These are phyloP conservation scores for Evernia prunastri DNA, from an alignment of 495 filamentous ascomycete genomes.

Conservation along the genomic window DNA sequence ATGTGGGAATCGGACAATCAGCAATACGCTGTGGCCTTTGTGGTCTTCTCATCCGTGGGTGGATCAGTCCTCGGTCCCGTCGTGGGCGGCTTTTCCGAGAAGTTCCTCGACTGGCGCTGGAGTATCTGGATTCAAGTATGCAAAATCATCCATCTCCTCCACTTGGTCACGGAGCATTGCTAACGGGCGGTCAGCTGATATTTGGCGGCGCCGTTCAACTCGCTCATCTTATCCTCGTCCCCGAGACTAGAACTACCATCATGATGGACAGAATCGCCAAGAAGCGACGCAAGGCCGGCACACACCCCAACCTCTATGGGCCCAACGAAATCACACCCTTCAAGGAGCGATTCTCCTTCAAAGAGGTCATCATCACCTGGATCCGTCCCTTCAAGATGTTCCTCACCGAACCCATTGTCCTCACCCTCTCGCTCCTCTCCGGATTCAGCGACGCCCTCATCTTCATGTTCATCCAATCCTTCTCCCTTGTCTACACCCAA, in stretches of 20 bases:
- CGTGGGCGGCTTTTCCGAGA: slow-evolving; percentile 53
- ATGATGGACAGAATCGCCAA: slow-evolving; percentile 57
- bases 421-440: slow-evolving; percentile 50
- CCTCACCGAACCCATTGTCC: slow-evolving; percentile 55
- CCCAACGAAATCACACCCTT: slow-evolving; percentile 56
- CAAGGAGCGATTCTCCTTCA: slow-evolving; percentile 51
- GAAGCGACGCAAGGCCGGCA: slow-evolving; percentile 43
- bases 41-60: slow-evolving; percentile 59
- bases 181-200: slow-evolving; percentile 40
- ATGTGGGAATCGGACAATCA: slow-evolving; percentile 55
- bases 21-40: slow-evolving; percentile 54
- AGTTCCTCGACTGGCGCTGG: slow-evolving; percentile 48
- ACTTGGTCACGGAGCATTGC: background rate
- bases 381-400: slow-evolving; percentile 58
- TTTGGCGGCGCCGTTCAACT: slow-evolving; percentile 51
- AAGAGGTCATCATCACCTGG: slow-evolving; percentile 51
- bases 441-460: slow-evolving; percentile 58
- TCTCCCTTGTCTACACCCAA: slow-evolving; percentile 52
- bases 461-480: slow-evolving; percentile 63
- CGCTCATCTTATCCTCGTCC: slow-evolving; percentile 48
- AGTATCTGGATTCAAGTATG: slow-evolving; percentile 43
- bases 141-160: background rate
- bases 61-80: slow-evolving; percentile 57
- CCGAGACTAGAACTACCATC: slow-evolving; percentile 52
- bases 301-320: slow-evolving; percentile 53